A percentile compares a stretch with the other conserved stretches of the same genome.
Conservation (phyloP, 768 basidiomycete species). For the Pleurotus salmoneostramineus region DNA sequence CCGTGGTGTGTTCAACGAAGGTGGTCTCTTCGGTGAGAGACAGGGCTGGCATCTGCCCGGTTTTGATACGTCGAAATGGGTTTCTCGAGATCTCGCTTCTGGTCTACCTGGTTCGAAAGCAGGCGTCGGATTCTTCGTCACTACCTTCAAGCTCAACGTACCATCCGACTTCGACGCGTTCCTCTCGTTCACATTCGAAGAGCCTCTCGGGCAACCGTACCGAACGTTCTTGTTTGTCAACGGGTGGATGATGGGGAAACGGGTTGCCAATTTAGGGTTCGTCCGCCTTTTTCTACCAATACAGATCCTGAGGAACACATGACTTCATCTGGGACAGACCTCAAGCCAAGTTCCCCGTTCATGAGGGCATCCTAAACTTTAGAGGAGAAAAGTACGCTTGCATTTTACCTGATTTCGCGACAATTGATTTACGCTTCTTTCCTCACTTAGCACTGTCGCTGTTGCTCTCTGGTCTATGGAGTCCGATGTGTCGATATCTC, state of each 20-base stretch:
- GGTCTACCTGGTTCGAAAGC: conserved; percentile 57
- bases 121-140: conserved; percentile 81
- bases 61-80: conserved; percentile 63
- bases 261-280: conserved; percentile 67
- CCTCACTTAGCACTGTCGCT: conserved; percentile 41
- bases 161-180: conserved; percentile 60
- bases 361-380: conserved; percentile 75
- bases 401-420: not conserved
- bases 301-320: not conserved
- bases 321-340: conserved; percentile 40
- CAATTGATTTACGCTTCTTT: not conserved
- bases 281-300: not conserved
- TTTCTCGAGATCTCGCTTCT: conserved; percentile 44
- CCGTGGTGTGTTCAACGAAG: conserved; percentile 69
- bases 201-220: conserved; percentile 57
- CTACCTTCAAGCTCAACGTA: conserved; percentile 63
- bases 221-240: conserved; percentile 76
- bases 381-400: conserved; percentile 59
- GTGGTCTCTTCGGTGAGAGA: conserved; percentile 66
- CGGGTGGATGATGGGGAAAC: conserved; percentile 89
- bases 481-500: conserved; percentile 37
- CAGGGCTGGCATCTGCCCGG: conserved; percentile 73
- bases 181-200: conserved; percentile 70
- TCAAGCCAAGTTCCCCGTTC: conserved; percentile 80
- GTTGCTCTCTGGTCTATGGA: conserved; percentile 72